Evolutionary conservation across 805 yeast species (phyloP).

Genomic region (Nakazawaea wyomingensis): DNA sequence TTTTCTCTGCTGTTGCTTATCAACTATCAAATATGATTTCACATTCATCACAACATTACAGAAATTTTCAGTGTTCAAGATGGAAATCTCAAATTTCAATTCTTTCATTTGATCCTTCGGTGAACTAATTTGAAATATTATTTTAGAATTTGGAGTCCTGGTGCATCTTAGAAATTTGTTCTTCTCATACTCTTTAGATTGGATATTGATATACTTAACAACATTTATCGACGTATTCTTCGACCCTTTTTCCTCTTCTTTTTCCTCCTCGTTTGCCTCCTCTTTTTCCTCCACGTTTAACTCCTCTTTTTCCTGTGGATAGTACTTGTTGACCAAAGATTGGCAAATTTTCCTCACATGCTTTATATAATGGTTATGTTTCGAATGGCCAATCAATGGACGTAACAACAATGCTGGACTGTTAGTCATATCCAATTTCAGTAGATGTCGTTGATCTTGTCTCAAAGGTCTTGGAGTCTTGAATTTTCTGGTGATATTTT

Average conservation of each 20-base stretch:
- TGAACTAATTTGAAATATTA: constrained; percentile 13
- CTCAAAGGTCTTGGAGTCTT: constrained; percentile 43
- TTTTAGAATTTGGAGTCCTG: constrained; percentile 30
- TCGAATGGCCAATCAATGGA: constrained; percentile 54
- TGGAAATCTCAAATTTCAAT: constrained; percentile 20
- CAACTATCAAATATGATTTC: constrained; percentile 18
- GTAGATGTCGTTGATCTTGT: constrained; percentile 18
- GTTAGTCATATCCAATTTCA: constrained; percentile 21
- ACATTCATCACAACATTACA: constrained; percentile 34
- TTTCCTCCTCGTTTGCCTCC: too few relatives aligned
- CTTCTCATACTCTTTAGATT: constrained; percentile 14
- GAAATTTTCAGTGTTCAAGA: constrained; percentile 36
- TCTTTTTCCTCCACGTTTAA: too few relatives aligned
- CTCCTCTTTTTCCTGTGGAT: too few relatives aligned
- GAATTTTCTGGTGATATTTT: constrained; percentile 36
- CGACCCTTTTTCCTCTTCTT: neutral
- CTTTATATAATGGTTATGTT: constrained; percentile 42
- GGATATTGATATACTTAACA: constrained; percentile 16
- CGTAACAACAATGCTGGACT: constrained; percentile 44
- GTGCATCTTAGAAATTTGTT: constrained; percentile 36
- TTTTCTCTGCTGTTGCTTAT: constrained; percentile 29
- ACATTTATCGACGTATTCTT: neutral
- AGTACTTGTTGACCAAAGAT: constrained; percentile 11
- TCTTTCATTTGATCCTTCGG: constrained; percentile 14
- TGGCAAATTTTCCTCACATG: constrained; percentile 26